These are phyloP conservation scores for Fusarium oxysporum DNA, from an alignment of 2,329 filamentous ascomycete genomes.

Conservation along the genomic window DNA sequence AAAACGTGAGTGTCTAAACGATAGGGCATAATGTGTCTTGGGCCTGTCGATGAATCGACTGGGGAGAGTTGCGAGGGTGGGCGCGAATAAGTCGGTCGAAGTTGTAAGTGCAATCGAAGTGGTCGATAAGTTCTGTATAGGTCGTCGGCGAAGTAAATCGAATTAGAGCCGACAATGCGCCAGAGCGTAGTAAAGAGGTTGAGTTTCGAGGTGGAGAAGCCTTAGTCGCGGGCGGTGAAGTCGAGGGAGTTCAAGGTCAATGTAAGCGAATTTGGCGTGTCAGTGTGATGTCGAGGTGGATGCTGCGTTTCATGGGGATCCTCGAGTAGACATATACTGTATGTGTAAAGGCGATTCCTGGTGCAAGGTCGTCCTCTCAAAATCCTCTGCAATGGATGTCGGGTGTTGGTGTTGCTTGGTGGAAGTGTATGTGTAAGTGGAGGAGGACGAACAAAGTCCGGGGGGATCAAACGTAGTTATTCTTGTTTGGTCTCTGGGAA, in stretches of 20 bases:
- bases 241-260: conserved; percentile 20
- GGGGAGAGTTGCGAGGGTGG: conserved; percentile 45
- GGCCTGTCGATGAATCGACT: conserved; percentile 51
- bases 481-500: conserved; percentile 45
- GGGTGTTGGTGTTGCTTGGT: conserved; percentile 23
- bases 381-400: conserved; percentile 24
- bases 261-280: conserved; percentile 33
- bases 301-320: conserved; percentile 42
- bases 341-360: conserved; percentile 25
- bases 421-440: conserved; percentile 42
- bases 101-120: conserved; percentile 21
- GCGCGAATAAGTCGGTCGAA: conserved; percentile 15
- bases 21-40: conserved; percentile 76
- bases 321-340: conserved; percentile 40
- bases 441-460: conserved; percentile 42
- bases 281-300: conserved; percentile 34
- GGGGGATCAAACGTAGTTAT: conserved; percentile 47
- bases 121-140: conserved; percentile 4
- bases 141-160: conserved; percentile 38
- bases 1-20: conserved; percentile 86
- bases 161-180: conserved; percentile 38
- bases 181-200: conserved; percentile 19
- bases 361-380: conserved; percentile 24
- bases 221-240: conserved; percentile 12
- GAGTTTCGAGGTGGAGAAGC: conserved; percentile 12